Base-by-base conservation (phyloP, 768 basidiomycete genomes). In the Scleroderma bovista region DNA sequence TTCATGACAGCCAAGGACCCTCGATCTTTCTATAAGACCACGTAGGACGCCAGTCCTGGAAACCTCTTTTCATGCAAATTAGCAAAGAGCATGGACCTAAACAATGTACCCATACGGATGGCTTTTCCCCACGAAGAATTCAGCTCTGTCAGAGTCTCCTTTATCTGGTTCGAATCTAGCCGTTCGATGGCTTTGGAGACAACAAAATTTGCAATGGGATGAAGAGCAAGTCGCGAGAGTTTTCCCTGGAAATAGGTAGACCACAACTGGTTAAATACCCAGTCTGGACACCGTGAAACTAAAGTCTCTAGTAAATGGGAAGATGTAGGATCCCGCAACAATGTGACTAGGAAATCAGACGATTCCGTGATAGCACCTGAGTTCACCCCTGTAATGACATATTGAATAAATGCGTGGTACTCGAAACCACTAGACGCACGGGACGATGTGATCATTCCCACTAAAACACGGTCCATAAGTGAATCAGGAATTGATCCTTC, bases 161-260 rank as follows among this genome's bases (percentile, higher is more conserved):
- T 63, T 31, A 97, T 62, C 52, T 87, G 80, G 4, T 69, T 67
- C 16, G 67, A 71, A n/a, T 77, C 71, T 12, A 83, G 64, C 41
- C 89, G 74, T 44, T 80, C 80, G 23, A 94, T 56, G 1, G 85
- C 88, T 63, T 83, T 86, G 1, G 93, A 86, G 5, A 93, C 74
- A 19, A 97, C 93, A 59, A 93, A 99, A 62, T 98, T 99, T 12
- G 90, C 93, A 2, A 94, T 88, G 3, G 94, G 92, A 66, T 99
- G 95, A 17, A 77, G 72, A 16, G 87, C 83, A 24, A 96, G 72
- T 50, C 85, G 78, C 3, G 76, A 67, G 33, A 96, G 71, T 54
- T 84, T 83, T n/a, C 81, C 82, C 39, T 70, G 65, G 62, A 98
- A 86, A 68, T 96, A 94, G 0, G 77, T 76, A 3, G 69, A 59